Evolutionary conservation across 176 grass and related monocot genomes (phyloP).

Genomic region (Rhipidocladum racemiflorum): DNA sequence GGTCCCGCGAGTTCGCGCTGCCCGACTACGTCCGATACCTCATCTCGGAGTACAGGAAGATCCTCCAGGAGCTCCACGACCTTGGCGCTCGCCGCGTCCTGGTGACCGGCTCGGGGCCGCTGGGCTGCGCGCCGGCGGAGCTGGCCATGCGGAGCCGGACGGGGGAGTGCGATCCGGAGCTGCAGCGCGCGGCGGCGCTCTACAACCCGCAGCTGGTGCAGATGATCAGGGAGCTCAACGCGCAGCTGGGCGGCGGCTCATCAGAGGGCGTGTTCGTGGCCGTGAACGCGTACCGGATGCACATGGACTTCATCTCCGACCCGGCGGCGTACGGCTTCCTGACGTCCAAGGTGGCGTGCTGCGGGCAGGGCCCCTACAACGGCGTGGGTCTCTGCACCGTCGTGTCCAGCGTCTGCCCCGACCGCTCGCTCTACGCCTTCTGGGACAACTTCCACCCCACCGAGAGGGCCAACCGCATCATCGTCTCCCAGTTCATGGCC

Average conservation of each 20-base stretch:
- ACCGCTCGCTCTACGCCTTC: slow-evolving; percentile 50
- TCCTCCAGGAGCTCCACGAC: slow-evolving; percentile 40
- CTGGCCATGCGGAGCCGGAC: slow-evolving; percentile 49
- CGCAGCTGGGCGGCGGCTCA: not conserved
- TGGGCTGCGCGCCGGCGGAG: slow-evolving; percentile 57
- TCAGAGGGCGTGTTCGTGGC: slow-evolving; percentile 49
- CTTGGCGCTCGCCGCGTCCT: slow-evolving; percentile 51
- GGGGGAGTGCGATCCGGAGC: slow-evolving; percentile 55
- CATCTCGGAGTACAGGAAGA: slow-evolving; percentile 48
- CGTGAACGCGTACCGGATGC: slow-evolving; percentile 60
- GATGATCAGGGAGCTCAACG: slow-evolving; percentile 48
- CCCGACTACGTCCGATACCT: slow-evolving; percentile 61
- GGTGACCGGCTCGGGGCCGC: slow-evolving; percentile 49
- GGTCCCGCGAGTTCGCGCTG: slow-evolving; percentile 51
- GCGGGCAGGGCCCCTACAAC: slow-evolving; percentile 66
- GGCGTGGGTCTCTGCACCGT: slow-evolving; percentile 61
- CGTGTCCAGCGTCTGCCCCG: slow-evolving; percentile 47
- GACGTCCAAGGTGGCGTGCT: slow-evolving; percentile 68
- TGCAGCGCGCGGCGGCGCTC: slow-evolving; percentile 45
- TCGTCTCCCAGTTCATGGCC: slow-evolving; percentile 62
- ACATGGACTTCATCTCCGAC: slow-evolving; percentile 70
- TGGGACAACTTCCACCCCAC: slow-evolving; percentile 78
- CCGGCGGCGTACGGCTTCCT: slow-evolving; percentile 56
- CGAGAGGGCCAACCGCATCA: slow-evolving; percentile 64
- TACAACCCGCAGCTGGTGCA: slow-evolving; percentile 62